These are phyloP conservation scores for Cladosporium sp. DNA, from an alignment of 2,329 filamentous ascomycete species.

Conservation along the genomic window DNA sequence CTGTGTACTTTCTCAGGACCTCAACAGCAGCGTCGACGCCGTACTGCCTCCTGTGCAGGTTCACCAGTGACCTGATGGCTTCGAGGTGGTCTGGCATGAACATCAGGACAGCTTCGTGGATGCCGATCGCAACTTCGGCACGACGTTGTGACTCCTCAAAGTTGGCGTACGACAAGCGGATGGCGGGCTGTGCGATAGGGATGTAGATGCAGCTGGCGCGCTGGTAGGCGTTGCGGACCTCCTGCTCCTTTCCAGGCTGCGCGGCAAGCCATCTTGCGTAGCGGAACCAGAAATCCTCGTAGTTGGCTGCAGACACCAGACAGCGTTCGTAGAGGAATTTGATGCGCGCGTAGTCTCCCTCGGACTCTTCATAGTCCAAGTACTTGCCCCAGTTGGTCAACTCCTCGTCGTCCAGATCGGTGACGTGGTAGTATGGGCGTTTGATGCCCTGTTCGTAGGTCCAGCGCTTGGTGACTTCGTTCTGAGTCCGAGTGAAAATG, in stretches of 20 bases:
- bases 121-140: constrained; percentile 73
- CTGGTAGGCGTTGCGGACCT: constrained; percentile 87
- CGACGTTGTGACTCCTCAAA: constrained; percentile 86
- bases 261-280: constrained; percentile 91
- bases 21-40: constrained; percentile 81
- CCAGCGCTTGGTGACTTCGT: constrained; percentile 89
- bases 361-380: constrained; percentile 87
- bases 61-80: constrained; percentile 82
- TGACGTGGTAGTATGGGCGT: constrained; percentile 94
- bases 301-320: constrained; percentile 85
- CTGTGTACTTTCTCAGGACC: constrained; percentile 76
- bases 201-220: constrained; percentile 81
- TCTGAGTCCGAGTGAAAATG: constrained; percentile 74
- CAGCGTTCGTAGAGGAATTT: constrained; percentile 92
- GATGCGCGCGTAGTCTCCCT: constrained; percentile 70
- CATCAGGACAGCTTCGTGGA: constrained; percentile 76
- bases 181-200: constrained; percentile 76
- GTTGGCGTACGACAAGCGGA: constrained; percentile 86
- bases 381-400: constrained; percentile 93
- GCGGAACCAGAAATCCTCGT: constrained; percentile 98
- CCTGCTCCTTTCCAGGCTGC: constrained; percentile 77
- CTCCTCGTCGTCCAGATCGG: constrained; percentile 81
- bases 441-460: constrained; percentile 93
- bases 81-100: constrained; percentile 78
- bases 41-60: constrained; percentile 76